Base-by-base conservation (phyloP, 805 yeast genomes). In the Lipomyces chichibuensis region DNA sequence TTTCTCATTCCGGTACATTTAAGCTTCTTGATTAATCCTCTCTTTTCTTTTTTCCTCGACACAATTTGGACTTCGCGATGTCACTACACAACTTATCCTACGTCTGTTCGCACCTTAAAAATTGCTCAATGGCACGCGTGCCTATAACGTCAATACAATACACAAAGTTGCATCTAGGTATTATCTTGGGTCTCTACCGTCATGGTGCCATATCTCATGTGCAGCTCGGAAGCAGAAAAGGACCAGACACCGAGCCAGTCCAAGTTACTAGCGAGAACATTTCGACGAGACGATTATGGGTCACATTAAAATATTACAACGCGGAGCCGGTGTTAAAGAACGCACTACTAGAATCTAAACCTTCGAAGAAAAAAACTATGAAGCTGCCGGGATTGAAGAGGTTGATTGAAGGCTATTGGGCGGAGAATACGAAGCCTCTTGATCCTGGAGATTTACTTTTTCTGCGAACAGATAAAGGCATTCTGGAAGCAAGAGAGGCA, bases 381-480 rank as follows among this genome's bases (percentile, higher is more conserved):
- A 79, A 84, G 1, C 79, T 82, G 25, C 82, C 84, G 0, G 97
- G 93, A 71, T 79, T 95, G 69, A 84, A 84, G 74, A 85, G 86
- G 23, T 83, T 95, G 70, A 89, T 96, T 27, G 82, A 88, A 8
- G 99, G 98, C 2, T 81, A 85, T 67, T 83, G 87, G 11, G 88
- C 91, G 32, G 85, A 96, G 80, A 83, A 86, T 71, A 87, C 94
- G 66, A 84, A 85, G 73, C 96, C 98, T 0, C 79, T 91, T 61
- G 91, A 88, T 75, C 96, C 97, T 0, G 97, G 97, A 51, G 99
- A 95, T 77, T 84, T 90, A 66, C 86, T 92, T 67, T 87, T 95
- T 73, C 84, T 95, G 39, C 82, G 83, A 71, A 80, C 85, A 0
- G 79, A 80, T 27, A 80, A 81, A 33, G 81, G 83, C 8, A 82